phyloP scores from a whole-genome alignment of 2,329 filamentous ascomycete genomes.

The Trichoderma hamatum region DNA sequence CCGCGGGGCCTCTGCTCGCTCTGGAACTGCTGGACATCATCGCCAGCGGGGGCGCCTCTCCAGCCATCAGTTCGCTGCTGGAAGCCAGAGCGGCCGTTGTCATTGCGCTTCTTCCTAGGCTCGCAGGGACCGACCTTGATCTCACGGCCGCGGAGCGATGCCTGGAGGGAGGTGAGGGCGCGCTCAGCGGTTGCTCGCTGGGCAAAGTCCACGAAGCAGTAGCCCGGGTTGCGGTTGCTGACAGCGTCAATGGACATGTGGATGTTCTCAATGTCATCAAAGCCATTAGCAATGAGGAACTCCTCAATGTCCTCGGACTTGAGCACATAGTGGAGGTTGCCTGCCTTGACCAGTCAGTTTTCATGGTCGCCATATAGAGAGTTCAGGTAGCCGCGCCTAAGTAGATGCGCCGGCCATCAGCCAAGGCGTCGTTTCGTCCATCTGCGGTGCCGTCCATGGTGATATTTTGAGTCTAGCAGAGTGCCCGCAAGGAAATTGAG shows the following conservation, averaged over 20 bases:
- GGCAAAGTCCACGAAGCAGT: constrained; percentile 72
- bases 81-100: constrained; percentile 35
- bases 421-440: constrained; percentile 31
- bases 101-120: constrained; percentile 48
- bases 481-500: constrained; percentile 2
- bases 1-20: constrained; percentile 36
- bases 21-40: constrained; percentile 20
- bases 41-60: constrained; percentile 34
- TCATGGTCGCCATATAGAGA: neutral
- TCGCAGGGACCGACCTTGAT: constrained; percentile 68
- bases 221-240: constrained; percentile 69
- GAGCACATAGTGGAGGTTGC: constrained; percentile 61
- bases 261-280: constrained; percentile 54
- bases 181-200: constrained; percentile 57
- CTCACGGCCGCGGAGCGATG: constrained; percentile 58
- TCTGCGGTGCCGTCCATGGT: constrained; percentile 17
- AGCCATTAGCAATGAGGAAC: constrained; percentile 50
- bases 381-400: constrained; percentile 45
- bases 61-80: constrained; percentile 52
- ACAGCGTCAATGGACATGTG: constrained; percentile 71
- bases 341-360: constrained; percentile 28
- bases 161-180: constrained; percentile 57
- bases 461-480: neutral
- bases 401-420: constrained; percentile 56
- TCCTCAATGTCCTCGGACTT: constrained; percentile 63